Conservation (phyloP, 805 yeast species). For the Metschnikowia chrysomelidarum region DNA sequence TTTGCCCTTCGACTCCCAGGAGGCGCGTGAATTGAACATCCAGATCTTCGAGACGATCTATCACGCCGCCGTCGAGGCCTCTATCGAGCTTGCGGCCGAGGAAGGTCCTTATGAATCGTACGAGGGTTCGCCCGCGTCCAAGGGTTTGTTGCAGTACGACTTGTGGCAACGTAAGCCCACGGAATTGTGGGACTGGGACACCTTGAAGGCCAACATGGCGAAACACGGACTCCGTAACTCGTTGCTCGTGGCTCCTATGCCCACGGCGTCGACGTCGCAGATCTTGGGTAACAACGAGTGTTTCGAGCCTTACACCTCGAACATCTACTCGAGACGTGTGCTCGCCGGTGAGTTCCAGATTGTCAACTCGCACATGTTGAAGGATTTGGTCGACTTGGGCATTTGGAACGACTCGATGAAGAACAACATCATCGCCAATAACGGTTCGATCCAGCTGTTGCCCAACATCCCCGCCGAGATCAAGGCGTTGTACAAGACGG, state of each 20-base stretch:
- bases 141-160: conserved; percentile 56
- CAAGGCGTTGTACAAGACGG: conserved; percentile 56
- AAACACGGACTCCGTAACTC: conserved; percentile 57
- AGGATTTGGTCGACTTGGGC: conserved; percentile 57
- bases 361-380: conserved; percentile 57
- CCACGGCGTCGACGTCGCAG: conserved; percentile 66
- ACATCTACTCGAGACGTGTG: conserved; percentile 61
- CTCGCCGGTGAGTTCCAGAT: conserved; percentile 64
- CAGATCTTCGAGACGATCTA: conserved; percentile 62
- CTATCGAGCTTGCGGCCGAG: conserved; percentile 49
- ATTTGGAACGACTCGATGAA: conserved; percentile 59
- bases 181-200: conserved; percentile 58
- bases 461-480: conserved; percentile 54
- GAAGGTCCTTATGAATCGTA: conserved; percentile 52
- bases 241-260: conserved; percentile 63
- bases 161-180: conserved; percentile 60
- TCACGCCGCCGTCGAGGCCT: conserved; percentile 58
- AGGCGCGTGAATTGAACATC: conserved; percentile 54
- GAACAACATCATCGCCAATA: conserved; percentile 52
- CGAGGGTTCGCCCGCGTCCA: conserved; percentile 58
- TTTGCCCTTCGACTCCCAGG: conserved; percentile 56
- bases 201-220: conserved; percentile 47
- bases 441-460: conserved; percentile 56
- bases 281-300: conserved; percentile 62
- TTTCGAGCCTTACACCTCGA: conserved; percentile 62